Base-by-base conservation (phyloP, 192 early-diverging fungal genomes). In the Chytriomyces sp. region DNA sequence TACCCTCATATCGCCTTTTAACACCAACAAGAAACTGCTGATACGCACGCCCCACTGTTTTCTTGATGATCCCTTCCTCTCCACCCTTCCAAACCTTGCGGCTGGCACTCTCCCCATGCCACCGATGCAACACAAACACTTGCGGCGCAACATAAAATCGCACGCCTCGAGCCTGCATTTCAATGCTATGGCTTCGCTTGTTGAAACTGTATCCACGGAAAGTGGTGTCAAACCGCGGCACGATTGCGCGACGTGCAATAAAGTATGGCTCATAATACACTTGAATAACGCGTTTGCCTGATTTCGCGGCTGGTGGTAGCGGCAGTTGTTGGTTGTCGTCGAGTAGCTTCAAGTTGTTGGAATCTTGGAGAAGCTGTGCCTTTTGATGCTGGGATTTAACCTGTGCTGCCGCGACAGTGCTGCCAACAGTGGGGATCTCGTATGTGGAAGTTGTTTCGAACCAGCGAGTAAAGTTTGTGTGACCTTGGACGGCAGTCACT, bases 121-220 rank as follows among this genome's bases (percentile, higher is more conserved):
- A 64, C 44, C 61, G 45, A 59, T 82, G 81, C n/a, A 82, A 4
- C 10, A 82, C 76, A 69, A 67, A 82, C 61, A 75, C 81, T 18
- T 45, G 63, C 13, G 71, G 71, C 16, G 65, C 60, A 11, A 82
- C 81, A 43, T 61, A 46, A 45, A 82, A 75, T 46, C 75, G 57
- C 5, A 77, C 45, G 3, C 80, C 69, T 7, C 50, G 43, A 13
- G 50, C 45, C 62, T 82, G 81, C 64, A 82, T 69, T 48, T 63
- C 74, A 23, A 82, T 81, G 61, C 64, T 77, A 23, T 82, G 81
- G 13, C 50, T 46, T 10, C 81, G 64, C 70, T 82, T 82, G 53
- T 82, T 82, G 68, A 82, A 82, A 16, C 66, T 59, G 61, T 82
- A 82, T 2, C 81, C 81, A 9, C 81, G 80, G 28, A 82, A 82